These are phyloP conservation scores for Panaeolus cyanescens DNA, from an alignment of 768 basidiomycete species.

Conservation along the genomic window DNA sequence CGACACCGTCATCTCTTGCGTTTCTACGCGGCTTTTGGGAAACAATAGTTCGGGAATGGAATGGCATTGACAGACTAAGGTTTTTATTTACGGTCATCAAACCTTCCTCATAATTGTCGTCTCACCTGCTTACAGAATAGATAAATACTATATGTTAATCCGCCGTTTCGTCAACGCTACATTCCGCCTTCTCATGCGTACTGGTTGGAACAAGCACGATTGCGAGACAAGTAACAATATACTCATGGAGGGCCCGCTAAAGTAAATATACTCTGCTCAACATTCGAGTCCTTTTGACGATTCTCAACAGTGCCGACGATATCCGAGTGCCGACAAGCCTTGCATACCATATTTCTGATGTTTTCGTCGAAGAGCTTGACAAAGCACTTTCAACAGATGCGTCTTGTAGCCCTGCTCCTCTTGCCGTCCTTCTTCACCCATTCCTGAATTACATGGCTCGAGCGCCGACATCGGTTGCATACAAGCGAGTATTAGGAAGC, in stretches of 20 bases:
- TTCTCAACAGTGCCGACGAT: conserved; percentile 59
- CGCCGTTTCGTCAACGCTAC: conserved; percentile 85
- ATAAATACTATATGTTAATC: conserved; percentile 97
- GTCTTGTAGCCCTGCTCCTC: conserved; percentile 49
- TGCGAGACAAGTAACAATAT: conserved; percentile 71
- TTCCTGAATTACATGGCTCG: conserved; percentile 74
- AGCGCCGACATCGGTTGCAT: conserved; percentile 63
- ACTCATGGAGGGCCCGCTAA: conserved; percentile 68
- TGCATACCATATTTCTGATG: conserved; percentile 84
- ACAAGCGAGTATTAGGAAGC: conserved; percentile 70
- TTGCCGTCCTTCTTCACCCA: conserved; percentile 47
- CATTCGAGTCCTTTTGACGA: conserved; percentile 4
- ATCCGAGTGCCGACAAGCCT: conserved; percentile 75
- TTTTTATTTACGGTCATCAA: conserved; percentile 34
- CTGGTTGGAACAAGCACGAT: conserved; percentile 61
- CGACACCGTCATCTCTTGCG: conserved; percentile 57
- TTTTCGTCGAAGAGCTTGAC: conserved; percentile 89
- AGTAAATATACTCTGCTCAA: conserved; percentile 46
- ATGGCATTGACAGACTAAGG: conserved; percentile 88
- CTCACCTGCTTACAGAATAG: conserved; percentile 58
- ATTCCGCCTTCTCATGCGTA: conserved; percentile 75
- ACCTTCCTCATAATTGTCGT: conserved; percentile 3
- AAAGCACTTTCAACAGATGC: conserved; percentile 50
- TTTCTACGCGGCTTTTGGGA: conserved; percentile 94
- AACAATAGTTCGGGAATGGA: conserved; percentile 90